Evolutionary conservation across 768 basidiomycete genomes (phyloP).

Genomic region (Gelatoporia subvermispora): DNA sequence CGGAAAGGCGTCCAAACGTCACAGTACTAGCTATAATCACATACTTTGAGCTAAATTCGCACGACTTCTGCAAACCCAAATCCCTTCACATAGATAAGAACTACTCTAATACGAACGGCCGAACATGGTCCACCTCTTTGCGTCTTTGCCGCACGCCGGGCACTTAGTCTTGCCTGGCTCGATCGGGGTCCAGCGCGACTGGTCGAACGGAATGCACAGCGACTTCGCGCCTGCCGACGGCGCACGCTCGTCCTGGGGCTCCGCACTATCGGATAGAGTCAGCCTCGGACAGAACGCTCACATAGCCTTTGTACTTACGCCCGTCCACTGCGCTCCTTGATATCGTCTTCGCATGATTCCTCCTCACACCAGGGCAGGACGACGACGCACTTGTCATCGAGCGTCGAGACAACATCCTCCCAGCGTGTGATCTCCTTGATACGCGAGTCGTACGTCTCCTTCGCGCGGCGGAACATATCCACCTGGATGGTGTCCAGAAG

Average conservation of each 20-base stretch:
- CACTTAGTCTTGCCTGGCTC: conserved; percentile 86
- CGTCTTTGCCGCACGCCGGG: conserved; percentile 78
- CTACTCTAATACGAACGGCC: conserved; percentile 74
- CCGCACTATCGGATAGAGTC: conserved; percentile 44
- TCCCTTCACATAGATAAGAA: conserved; percentile 32
- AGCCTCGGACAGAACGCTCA: neutral
- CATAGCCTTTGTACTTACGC: conserved; percentile 47
- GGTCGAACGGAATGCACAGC: conserved; percentile 94
- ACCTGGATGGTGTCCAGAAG: conserved; percentile 83
- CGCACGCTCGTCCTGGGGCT: conserved; percentile 89
- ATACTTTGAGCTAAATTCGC: too few relatives aligned
- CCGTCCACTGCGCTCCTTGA: conserved; percentile 89
- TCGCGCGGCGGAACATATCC: conserved; percentile 83
- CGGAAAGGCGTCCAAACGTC: too few relatives aligned
- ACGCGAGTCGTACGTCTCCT: conserved; percentile 63
- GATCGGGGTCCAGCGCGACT: conserved; percentile 74
- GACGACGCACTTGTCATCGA: conserved; percentile 84
- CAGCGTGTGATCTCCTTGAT: conserved; percentile 75
- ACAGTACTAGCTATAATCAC: too few relatives aligned
- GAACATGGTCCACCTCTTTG: conserved; percentile 97
- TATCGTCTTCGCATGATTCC: conserved; percentile 92
- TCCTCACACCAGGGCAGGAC: conserved; percentile 96
- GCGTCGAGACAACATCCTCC: conserved; percentile 88
- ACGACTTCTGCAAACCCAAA: conserved; percentile 21
- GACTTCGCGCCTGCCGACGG: conserved; percentile 98